Evolutionary conservation across 1,284 basidiomycete genomes (phyloP).

Genomic region (Anthracocystis setariae): DNA sequence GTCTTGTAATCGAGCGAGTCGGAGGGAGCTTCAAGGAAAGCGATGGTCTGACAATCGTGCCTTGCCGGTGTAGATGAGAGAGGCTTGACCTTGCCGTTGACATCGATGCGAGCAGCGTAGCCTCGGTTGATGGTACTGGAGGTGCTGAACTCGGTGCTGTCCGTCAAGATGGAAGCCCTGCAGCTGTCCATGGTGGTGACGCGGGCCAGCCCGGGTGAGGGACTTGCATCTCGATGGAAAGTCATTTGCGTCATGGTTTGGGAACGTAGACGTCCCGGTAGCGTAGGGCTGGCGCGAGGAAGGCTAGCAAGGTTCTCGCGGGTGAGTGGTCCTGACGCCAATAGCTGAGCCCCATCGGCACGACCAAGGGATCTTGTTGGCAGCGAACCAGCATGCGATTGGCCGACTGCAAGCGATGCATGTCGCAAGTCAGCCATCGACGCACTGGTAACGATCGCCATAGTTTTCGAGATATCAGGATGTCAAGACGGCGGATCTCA

Average conservation of each 20-base stretch:
- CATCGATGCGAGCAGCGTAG: slow-evolving; percentile 49
- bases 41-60: slow-evolving; percentile 45
- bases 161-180: slow-evolving; percentile 39
- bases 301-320: slow-evolving; percentile 34
- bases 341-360: slow-evolving; percentile 4
- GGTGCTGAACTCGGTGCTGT: slow-evolving; percentile 47
- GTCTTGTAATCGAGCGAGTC: slow-evolving; percentile 51
- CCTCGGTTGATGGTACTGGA: slow-evolving; percentile 53
- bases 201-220: slow-evolving; percentile 21
- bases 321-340: slow-evolving; percentile 17
- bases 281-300: slow-evolving; percentile 15
- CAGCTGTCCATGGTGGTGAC: slow-evolving; percentile 36
- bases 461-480: slow-evolving; percentile 16
- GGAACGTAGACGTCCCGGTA: slow-evolving; percentile 21
- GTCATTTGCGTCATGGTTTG: slow-evolving; percentile 12
- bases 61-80: slow-evolving; percentile 27
- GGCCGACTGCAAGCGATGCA: slow-evolving; percentile 7
- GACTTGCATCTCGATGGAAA: background rate
- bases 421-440: slow-evolving; percentile 19
- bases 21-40: slow-evolving; percentile 45
- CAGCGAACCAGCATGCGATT: background rate
- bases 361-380: slow-evolving; percentile 14
- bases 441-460: slow-evolving; percentile 31
- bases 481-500: slow-evolving; percentile 6
- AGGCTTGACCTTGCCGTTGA: slow-evolving; percentile 48